Evolutionary conservation across 306 rosid genomes (phyloP).

Genomic region (Sphenostylis stenocarpa): DNA sequence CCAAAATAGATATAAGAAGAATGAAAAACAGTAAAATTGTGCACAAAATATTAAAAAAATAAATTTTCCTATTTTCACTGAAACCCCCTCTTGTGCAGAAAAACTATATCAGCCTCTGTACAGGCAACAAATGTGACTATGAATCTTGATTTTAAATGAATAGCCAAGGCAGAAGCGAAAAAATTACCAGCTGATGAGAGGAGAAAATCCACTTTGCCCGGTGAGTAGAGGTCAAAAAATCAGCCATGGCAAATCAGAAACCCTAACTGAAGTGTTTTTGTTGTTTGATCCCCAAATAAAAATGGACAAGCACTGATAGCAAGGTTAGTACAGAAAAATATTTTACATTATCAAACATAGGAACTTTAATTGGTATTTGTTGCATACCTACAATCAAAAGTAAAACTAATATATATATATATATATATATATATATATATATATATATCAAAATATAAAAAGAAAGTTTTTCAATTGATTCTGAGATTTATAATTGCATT

Average conservation of each 20-base stretch:
- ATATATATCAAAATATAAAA: neutral
- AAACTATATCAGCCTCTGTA: neutral
- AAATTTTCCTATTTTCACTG: constrained; percentile 1
- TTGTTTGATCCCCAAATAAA: neutral
- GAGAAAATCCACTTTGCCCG: constrained; percentile 82
- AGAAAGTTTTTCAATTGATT: neutral
- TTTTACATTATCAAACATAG: neutral
- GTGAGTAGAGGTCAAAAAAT: constrained; percentile 87
- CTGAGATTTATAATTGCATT: neutral
- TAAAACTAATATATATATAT: too few relatives aligned
- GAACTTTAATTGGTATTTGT: neutral
- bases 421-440: too few relatives aligned
- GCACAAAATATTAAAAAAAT: constrained; percentile 1
- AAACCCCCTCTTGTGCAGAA: neutral
- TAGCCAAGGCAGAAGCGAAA: neutral
- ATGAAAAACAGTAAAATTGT: neutral
- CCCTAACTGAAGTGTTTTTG: neutral
- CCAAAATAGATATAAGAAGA: neutral
- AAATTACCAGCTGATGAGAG: constrained; percentile 69
- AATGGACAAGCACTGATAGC: neutral
- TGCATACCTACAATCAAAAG: neutral
- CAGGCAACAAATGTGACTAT: neutral
- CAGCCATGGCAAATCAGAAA: constrained; percentile 61
- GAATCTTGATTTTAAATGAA: constrained; percentile 24
- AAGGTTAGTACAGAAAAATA: constrained; percentile 5